phyloP scores from a whole-genome alignment of 2,329 filamentous ascomycete species.

The Pseudogymnoascus sp. region DNA sequence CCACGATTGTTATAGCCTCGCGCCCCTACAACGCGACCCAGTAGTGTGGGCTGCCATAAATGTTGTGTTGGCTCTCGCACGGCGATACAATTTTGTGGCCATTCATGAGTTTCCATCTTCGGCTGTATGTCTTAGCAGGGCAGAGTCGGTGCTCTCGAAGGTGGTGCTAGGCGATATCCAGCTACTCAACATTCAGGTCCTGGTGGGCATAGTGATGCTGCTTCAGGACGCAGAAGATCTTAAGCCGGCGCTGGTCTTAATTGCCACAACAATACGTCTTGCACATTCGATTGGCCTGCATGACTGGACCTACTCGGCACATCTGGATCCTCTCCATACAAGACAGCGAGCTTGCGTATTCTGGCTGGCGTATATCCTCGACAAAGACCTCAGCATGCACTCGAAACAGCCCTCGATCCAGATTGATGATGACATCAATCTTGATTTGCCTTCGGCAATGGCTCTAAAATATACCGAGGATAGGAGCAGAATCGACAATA shows the following conservation, averaged over 20 bases:
- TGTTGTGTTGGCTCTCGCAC: conserved; percentile 26
- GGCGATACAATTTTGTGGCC: conserved; percentile 15
- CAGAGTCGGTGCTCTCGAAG: conserved; percentile 25
- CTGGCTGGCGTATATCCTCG: conserved; percentile 29
- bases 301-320: conserved; percentile 15
- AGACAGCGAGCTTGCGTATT: conserved; percentile 26
- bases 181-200: conserved; percentile 28
- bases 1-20: conserved; percentile 19
- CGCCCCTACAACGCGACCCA: conserved; percentile 19
- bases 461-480: too few species aligned
- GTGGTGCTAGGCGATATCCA: conserved; percentile 22
- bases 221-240: conserved; percentile 25
- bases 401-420: conserved; percentile 23
- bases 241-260: conserved; percentile 23
- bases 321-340: conserved; percentile 17
- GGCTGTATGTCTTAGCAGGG: conserved; percentile 23
- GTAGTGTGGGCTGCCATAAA: conserved; percentile 28
- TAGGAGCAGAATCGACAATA: neutral
- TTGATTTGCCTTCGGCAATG: conserved; percentile 20
- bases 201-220: conserved; percentile 27
- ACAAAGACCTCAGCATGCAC: conserved; percentile 25
- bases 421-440: conserved; percentile 22
- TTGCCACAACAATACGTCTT: conserved; percentile 25
- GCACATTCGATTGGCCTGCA: conserved; percentile 22
- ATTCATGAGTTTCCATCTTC: conserved; percentile 12